phyloP scores from a whole-genome alignment of 2,329 filamentous ascomycete species.

The Xylaria sp. region DNA sequence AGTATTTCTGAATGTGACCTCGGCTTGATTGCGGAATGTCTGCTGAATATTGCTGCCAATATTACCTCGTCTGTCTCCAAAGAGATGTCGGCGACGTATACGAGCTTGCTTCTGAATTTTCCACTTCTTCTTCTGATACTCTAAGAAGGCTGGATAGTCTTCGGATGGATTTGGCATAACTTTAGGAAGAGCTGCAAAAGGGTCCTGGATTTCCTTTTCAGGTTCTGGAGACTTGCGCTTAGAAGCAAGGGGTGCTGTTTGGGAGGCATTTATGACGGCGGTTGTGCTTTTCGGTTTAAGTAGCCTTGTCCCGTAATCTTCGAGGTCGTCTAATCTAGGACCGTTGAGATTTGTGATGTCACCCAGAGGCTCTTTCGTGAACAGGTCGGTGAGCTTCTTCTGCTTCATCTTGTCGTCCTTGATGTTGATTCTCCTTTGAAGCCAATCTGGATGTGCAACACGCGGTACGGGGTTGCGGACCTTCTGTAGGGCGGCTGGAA shows the following conservation, averaged over 20 bases:
- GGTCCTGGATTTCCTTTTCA: constrained; percentile 73
- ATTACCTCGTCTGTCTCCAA: constrained; percentile 82
- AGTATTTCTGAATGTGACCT: constrained; percentile 87
- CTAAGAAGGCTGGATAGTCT: constrained; percentile 87
- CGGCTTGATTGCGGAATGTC: constrained; percentile 90
- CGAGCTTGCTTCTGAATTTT: constrained; percentile 95
- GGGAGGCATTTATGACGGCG: constrained; percentile 64
- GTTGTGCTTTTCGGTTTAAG: constrained; percentile 72
- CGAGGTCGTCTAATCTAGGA: constrained; percentile 73
- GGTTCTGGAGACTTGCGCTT: constrained; percentile 82
- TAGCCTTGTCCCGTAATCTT: constrained; percentile 80
- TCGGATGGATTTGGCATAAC: constrained; percentile 86
- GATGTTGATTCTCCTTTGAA: constrained; percentile 90
- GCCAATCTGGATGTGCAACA: constrained; percentile 95
- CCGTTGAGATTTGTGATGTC: constrained; percentile 76
- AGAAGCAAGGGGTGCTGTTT: constrained; percentile 65
- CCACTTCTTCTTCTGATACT: constrained; percentile 99
- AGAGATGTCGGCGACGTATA: constrained; percentile 85
- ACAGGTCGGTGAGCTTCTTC: constrained; percentile 96
- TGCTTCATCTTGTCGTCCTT: constrained; percentile 99
- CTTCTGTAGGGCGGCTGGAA: constrained; percentile 95
- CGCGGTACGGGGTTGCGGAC: constrained; percentile 93
- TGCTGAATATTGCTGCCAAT: constrained; percentile 73
- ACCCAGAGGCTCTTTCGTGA: constrained; percentile 75
- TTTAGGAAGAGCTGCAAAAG: constrained; percentile 83